phyloP scores from a whole-genome alignment of 1,284 basidiomycete species.

The Phenoliferia sp. region DNA sequence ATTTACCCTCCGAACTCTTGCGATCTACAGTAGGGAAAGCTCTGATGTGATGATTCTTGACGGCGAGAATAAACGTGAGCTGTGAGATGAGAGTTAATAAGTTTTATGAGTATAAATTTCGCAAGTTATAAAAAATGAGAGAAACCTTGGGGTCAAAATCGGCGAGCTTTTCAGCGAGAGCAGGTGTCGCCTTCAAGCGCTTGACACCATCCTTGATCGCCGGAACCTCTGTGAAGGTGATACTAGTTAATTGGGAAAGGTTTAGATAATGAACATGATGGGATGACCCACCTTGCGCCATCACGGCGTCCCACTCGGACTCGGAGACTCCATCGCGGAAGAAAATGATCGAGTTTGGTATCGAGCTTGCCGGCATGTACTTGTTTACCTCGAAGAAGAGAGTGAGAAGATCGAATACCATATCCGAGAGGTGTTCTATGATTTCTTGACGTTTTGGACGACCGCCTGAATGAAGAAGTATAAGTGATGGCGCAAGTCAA shows the following conservation, averaged over 20 bases:
- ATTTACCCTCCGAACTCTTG: not conserved
- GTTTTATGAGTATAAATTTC: not conserved
- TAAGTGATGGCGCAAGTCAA: no score
- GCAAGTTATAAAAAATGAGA: not conserved
- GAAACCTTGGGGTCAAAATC: not conserved
- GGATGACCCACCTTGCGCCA: not conserved
- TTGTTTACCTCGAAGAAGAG: no score
- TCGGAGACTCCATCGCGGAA: constrained; percentile 15
- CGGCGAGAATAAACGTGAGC: not conserved
- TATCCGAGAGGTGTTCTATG: not conserved
- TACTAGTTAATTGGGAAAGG: not conserved
- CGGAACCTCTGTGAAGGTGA: not conserved
- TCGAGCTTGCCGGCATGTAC: no score
- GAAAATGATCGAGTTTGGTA: not conserved
- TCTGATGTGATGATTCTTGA: constrained; percentile 3
- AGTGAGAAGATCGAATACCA: not conserved
- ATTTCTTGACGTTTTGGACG: constrained; percentile 6
- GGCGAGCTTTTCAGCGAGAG: not conserved
- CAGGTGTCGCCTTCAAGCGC: not conserved
- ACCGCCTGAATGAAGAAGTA: not conserved
- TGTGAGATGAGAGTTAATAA: not conserved
- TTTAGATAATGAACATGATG: not conserved
- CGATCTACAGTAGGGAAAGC: not conserved
- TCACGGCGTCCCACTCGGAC: constrained; percentile 1
- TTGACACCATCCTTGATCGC: not conserved